Evolutionary conservation across 2,329 filamentous ascomycete species (phyloP), one percentile per base, ranked within the genome.

Genomic region (Dendrostoma leiphaemia): DNA sequence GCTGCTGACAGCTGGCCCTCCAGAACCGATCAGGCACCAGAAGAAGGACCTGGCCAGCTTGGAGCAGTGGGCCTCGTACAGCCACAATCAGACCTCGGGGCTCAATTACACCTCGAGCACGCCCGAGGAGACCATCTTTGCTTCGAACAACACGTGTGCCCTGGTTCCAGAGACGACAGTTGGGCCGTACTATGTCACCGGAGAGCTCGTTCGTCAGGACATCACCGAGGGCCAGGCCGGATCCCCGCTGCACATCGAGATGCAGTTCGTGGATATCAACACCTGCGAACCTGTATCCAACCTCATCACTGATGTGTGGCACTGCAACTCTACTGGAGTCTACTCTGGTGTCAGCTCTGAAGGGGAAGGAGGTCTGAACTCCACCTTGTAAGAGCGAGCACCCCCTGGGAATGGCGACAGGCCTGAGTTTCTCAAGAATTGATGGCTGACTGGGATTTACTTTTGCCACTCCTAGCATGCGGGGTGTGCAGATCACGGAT

Each of bases 401-500:
- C n/a, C n/a, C n/a, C n/a, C n/a, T n/a, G n/a, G n/a, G n/a, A n/a
- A n/a, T n/a, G n/a, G n/a, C n/a, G n/a, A n/a, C n/a, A n/a, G n/a
- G n/a, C n/a, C n/a, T n/a, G n/a, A n/a, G n/a, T n/a, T n/a, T n/a
- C n/a, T n/a, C n/a, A n/a, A n/a, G n/a, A n/a, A n/a, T n/a, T n/a
- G n/a, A n/a, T n/a, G n/a, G n/a, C n/a, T n/a, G n/a, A n/a, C n/a
- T n/a, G n/a, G n/a, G n/a, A n/a, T n/a, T n/a, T n/a, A n/a, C n/a
- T n/a, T n/a, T n/a, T n/a, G n/a, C n/a, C n/a, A n/a, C n/a, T n/a
- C n/a, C n/a, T n/a, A n/a, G n/a, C 64, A 68, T 80, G 5, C 74
- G 78, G 3, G 78, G 78, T 29, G 71, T 79, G 41, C 73, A 77
- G 61, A 63, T 67, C 13, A 74, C 74, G 1, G 71, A 80, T 56